These are phyloP conservation scores for Scedosporium apiospermum DNA, from an alignment of 2,329 filamentous ascomycete genomes.

Conservation along the genomic window DNA sequence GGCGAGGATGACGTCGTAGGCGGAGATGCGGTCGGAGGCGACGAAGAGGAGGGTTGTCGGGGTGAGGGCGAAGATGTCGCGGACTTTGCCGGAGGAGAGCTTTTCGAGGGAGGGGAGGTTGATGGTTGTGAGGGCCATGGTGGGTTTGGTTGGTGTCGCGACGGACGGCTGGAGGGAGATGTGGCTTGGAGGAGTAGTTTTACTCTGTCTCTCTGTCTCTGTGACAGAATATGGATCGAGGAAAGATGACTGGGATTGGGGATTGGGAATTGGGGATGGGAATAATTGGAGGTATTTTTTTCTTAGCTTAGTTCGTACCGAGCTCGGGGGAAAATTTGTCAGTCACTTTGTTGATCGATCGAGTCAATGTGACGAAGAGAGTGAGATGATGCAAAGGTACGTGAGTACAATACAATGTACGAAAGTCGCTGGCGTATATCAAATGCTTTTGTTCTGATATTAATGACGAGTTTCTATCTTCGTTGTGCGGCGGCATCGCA, in stretches of 20 bases:
- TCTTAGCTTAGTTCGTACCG: not conserved
- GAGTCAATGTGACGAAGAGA: too few relatives aligned
- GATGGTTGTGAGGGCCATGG: slow-evolving; percentile 17
- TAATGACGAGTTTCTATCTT: too few relatives aligned
- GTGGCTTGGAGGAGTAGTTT: not conserved
- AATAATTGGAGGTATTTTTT: not conserved
- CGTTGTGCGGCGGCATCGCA: too few relatives aligned
- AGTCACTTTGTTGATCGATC: not conserved
- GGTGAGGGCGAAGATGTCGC: slow-evolving; percentile 67
- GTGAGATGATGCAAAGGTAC: too few relatives aligned
- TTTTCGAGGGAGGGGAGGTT: slow-evolving; percentile 22
- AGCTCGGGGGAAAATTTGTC: not conserved
- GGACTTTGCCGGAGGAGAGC: slow-evolving; percentile 54
- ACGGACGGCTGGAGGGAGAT: not conserved
- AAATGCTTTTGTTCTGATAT: too few relatives aligned
- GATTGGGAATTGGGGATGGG: not conserved
- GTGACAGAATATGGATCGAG: not conserved
- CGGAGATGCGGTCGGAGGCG: slow-evolving; percentile 83
- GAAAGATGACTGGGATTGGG: not conserved
- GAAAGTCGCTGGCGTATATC: too few relatives aligned
- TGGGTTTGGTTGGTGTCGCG: not conserved
- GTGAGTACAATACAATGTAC: too few relatives aligned
- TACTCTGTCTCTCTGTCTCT: not conserved
- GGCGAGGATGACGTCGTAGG: slow-evolving; percentile 84
- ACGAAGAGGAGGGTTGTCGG: slow-evolving; percentile 63